These are phyloP conservation scores for Cystobasidiaceae sp. DNA, from an alignment of 1,284 basidiomycete genomes.

Conservation along the genomic window DNA sequence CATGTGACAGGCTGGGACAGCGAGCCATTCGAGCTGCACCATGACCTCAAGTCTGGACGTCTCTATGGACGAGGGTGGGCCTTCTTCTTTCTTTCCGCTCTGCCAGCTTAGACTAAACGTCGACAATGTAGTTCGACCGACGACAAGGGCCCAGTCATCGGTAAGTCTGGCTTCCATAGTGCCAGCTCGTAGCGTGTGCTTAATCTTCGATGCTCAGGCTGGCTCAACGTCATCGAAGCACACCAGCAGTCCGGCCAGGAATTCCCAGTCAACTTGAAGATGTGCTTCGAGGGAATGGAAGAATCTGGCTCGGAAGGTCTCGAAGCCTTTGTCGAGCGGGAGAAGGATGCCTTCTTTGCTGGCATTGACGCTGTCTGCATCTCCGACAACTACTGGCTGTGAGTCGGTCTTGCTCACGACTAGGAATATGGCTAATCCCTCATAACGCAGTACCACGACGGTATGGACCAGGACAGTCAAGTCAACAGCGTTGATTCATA, in stretches of 20 bases:
- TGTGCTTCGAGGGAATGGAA: conserved; percentile 97
- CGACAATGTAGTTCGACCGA: too few relatives aligned
- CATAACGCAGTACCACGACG: conserved; percentile 54
- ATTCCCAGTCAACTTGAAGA: conserved; percentile 87
- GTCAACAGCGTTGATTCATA: conserved; percentile 39
- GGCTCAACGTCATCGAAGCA: conserved; percentile 91
- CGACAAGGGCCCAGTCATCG: conserved; percentile 72
- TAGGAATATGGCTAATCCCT: not conserved
- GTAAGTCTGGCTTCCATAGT: not conserved
- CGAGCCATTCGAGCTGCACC: conserved; percentile 78
- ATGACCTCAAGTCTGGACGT: conserved; percentile 62
- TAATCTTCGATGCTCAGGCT: conserved; percentile 60
- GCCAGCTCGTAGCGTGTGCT: conserved; percentile 38
- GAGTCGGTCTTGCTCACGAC: not conserved
- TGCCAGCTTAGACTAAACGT: too few relatives aligned
- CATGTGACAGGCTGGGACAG: conserved; percentile 67
- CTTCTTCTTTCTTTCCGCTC: not conserved
- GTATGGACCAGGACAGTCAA: conserved; percentile 58
- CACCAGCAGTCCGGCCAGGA: conserved; percentile 67
- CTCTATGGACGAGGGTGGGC: conserved; percentile 66
- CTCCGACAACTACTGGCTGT: conserved; percentile 45
- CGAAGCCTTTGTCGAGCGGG: conserved; percentile 78
- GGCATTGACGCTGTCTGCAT: conserved; percentile 95
- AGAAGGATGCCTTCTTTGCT: conserved; percentile 78
- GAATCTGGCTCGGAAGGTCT: conserved; percentile 91